Conservation (phyloP, 371 early-diverging fungal species). For the Choanephora cucurbitarum region DNA sequence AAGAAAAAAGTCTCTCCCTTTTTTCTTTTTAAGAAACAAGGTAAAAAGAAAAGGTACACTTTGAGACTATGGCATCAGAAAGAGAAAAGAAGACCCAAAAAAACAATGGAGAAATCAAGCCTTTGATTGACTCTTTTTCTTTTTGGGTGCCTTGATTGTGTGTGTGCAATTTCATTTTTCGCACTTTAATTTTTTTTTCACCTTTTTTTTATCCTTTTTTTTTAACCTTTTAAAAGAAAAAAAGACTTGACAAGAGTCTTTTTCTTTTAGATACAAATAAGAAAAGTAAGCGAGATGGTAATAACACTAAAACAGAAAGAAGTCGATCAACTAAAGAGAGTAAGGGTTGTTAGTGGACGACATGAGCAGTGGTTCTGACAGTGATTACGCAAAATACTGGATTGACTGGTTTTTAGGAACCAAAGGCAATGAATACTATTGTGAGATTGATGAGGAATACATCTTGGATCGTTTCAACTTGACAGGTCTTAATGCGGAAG, state of each 20-base stretch:
- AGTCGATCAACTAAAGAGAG: too few relatives aligned
- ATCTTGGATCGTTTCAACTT: slow-evolving; percentile 94
- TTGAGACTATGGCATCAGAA: too few relatives aligned
- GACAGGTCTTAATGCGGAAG: slow-evolving; percentile 79
- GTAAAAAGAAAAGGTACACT: too few relatives aligned
- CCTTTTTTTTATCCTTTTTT: background rate
- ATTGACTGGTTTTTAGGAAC: slow-evolving; percentile 74
- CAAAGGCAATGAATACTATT: slow-evolving; percentile 89
- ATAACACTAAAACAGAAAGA: too few relatives aligned
- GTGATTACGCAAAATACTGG: slow-evolving; percentile 74
- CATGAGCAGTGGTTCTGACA: slow-evolving; percentile 58
- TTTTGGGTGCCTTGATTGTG: too few relatives aligned
- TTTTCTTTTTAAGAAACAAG: too few relatives aligned
- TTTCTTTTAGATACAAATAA: background rate
- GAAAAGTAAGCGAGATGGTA: background rate
- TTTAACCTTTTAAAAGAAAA: background rate
- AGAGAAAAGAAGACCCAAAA: too few relatives aligned
- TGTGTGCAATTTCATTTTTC: too few relatives aligned
- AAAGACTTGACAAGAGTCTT: too few relatives aligned
- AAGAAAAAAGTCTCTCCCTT: too few relatives aligned
- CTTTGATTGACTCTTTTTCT: too few relatives aligned
- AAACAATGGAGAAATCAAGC: too few relatives aligned
- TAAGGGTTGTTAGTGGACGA: slow-evolving; percentile 4
- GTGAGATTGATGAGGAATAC: slow-evolving; percentile 93
- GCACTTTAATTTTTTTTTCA: background rate